Base-by-base conservation (phyloP, 2,329 filamentous ascomycete species). In the Neofusicoccum ribis region DNA sequence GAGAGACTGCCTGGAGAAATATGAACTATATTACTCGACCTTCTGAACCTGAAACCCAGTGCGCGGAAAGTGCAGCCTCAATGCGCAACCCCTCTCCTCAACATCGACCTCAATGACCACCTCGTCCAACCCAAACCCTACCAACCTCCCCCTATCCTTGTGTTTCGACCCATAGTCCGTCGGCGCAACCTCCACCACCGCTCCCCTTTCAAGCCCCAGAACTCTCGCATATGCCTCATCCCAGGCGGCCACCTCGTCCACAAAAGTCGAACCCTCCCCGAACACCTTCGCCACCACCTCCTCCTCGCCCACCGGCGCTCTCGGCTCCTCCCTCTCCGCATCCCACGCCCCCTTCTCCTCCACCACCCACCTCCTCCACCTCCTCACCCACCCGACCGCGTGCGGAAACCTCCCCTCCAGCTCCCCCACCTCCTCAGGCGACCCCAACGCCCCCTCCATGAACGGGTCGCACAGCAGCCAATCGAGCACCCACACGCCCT, bases 401-500 rank as follows among this genome's bases (percentile, higher is more conserved):
- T 23, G 34, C 17, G 59, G 59, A 23, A 50, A 62, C 44, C 46
- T 39, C 27, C 23, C 17, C 46, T 41, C 47, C 43, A 34, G 34
- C 36, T n/a, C 39, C 39, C 23, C 23, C 14, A 20, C 27, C n/a
- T 84, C 80, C 46, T 78, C 68, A 2, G 20, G 20, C 20, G 20
- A 0, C 1, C 85, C 84, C 43, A 91, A 79, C 14, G 84, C 84
- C 8, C 70, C 12, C 83, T 83, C 52, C 91, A 78, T 11, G 3
- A 60, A 60, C 2, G 64, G 67, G 44, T 76, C 72, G 36, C 76
- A 78, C 5, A 73, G 71, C 1, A 89, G 75, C 89, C 89, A 91
- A 74, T 88, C 83, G 67, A 91, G 81, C 1, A 83, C 80, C 86
- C 86, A 90, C 56, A 69, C 70, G 76, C 80, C 86, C 77, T 92